Conservation (phyloP, 495 filamentous ascomycete species). For the Hypoxylon rickii region DNA sequence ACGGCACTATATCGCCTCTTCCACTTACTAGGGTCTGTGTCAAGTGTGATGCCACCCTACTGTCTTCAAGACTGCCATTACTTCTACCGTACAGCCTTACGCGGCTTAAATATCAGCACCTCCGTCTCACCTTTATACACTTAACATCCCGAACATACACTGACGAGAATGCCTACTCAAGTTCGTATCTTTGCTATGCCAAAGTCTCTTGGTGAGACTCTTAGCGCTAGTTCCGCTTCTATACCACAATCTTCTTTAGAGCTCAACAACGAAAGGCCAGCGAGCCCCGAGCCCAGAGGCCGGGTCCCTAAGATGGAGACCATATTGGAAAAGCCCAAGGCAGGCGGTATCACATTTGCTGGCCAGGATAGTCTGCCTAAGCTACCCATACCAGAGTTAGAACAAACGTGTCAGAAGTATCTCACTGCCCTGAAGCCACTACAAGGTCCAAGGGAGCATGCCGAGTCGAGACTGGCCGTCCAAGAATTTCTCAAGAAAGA, state of each 20-base stretch:
- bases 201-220: conserved; percentile 70
- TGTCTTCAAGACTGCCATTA: conserved; percentile 89
- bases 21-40: conserved; percentile 19
- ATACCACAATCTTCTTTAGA: conserved; percentile 39
- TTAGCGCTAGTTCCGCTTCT: conserved; percentile 47
- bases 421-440: conserved; percentile 79
- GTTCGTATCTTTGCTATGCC: conserved; percentile 68
- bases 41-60: conserved; percentile 74
- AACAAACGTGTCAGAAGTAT: conserved; percentile 78
- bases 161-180: conserved; percentile 58
- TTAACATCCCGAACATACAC: conserved; percentile 48
- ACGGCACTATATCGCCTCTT: conserved; percentile 1
- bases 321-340: conserved; percentile 47
- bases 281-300: conserved; percentile 32
- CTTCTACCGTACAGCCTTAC: conserved; percentile 86
- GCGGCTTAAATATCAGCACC: conserved; percentile 78
- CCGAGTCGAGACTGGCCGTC: conserved; percentile 79
- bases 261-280: conserved; percentile 36
- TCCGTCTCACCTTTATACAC: conserved; percentile 73
- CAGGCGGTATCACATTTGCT: conserved; percentile 80
- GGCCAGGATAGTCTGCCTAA: conserved; percentile 88
- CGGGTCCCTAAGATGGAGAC: conserved; percentile 42
- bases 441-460: conserved; percentile 79
- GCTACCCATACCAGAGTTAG: conserved; percentile 92
- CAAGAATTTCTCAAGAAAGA: conserved; percentile 84